A percentile compares a stretch with the other conserved stretches of the same genome.
phyloP scores from a whole-genome alignment of 2,329 filamentous ascomycete genomes.

The Trichoderma sp. region DNA sequence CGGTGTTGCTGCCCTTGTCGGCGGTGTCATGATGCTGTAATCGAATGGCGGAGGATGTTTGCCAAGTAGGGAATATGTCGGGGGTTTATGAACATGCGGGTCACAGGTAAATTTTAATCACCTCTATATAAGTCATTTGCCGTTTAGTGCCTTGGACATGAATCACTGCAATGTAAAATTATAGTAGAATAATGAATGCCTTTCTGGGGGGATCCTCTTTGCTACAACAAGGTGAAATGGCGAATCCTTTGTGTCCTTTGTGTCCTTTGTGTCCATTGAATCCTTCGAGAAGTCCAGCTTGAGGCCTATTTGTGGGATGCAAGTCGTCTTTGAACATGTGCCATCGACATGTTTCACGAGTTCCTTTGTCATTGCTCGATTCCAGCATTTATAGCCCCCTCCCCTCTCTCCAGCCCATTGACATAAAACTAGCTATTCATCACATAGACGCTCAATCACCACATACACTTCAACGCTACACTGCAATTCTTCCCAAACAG shows the following conservation, averaged over 20 bases:
- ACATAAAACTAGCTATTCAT: neutral
- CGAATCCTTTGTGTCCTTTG: neutral
- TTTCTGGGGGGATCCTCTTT: neutral
- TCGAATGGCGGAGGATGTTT: neutral
- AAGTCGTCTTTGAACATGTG: neutral
- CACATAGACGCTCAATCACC: neutral
- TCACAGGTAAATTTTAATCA: neutral
- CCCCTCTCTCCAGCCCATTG: neutral
- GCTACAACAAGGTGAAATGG: neutral
- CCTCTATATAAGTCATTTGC: neutral
- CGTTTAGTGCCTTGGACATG: neutral
- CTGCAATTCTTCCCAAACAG: neutral
- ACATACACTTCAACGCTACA: neutral
- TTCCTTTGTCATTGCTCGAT: neutral
- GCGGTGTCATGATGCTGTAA: constrained; percentile 37
- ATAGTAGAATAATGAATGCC: neutral
- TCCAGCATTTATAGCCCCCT: neutral
- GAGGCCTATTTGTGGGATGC: neutral
- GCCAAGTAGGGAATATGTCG: neutral
- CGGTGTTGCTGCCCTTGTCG: constrained; percentile 35
- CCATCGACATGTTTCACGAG: neutral
- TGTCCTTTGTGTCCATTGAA: neutral
- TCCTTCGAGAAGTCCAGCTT: too few species aligned
- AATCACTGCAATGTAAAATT: neutral
- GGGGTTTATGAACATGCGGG: neutral